These are phyloP conservation scores for Penicillium dipodomyicola DNA, from an alignment of 495 filamentous ascomycete genomes.

Conservation along the genomic window DNA sequence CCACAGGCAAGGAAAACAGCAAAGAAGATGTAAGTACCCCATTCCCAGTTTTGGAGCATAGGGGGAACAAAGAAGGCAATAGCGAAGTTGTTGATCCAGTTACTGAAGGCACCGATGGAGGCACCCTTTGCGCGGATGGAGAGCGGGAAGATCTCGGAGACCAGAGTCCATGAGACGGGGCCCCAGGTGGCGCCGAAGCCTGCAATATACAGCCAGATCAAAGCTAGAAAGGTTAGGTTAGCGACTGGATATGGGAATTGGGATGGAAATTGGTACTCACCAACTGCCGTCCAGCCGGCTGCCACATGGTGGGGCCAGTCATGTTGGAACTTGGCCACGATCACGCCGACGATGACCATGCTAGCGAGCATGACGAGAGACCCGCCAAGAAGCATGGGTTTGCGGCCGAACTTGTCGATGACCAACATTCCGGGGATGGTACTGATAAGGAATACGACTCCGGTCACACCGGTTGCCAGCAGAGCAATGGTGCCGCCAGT, in stretches of 20 bases:
- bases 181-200: constrained; percentile 69
- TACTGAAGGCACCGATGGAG: constrained; percentile 40
- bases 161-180: constrained; percentile 28
- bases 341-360: constrained; percentile 48
- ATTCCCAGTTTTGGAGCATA: constrained; percentile 44
- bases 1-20: constrained; percentile 34
- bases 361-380: constrained; percentile 44
- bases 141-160: constrained; percentile 44
- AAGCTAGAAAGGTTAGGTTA: constrained; percentile 24
- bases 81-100: constrained; percentile 53
- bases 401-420: constrained; percentile 73
- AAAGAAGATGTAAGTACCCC: constrained; percentile 51
- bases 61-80: constrained; percentile 48
- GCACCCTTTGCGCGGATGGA: constrained; percentile 47
- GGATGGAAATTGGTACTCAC: constrained; percentile 17
- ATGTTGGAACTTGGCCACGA: constrained; percentile 42
- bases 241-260: constrained; percentile 27
- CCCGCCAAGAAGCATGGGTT: constrained; percentile 69
- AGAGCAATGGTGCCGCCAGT: constrained; percentile 77
- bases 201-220: constrained; percentile 36
- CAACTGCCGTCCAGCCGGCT: constrained; percentile 44
- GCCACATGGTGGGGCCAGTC: constrained; percentile 35
- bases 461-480: constrained; percentile 58
- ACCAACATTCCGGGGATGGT: constrained; percentile 70
- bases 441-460: constrained; percentile 67